Evolutionary conservation across 805 yeast species (phyloP).

Genomic region (Citeromyces nyonsensis): DNA sequence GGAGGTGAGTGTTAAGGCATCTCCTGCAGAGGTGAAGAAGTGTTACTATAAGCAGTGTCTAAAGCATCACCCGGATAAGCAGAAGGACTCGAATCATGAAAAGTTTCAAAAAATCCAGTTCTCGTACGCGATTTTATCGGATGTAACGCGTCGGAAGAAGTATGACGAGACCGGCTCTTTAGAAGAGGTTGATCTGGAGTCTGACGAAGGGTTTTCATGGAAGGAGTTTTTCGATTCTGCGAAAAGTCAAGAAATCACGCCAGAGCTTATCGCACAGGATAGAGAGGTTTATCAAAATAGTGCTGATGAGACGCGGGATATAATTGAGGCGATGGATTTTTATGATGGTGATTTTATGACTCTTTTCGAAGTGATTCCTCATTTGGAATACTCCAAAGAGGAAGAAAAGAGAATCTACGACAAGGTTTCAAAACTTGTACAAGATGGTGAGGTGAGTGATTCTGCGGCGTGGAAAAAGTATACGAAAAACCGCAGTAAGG

Average conservation of each 20-base stretch:
- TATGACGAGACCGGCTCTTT: conserved; percentile 64
- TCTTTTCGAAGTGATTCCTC: conserved; percentile 66
- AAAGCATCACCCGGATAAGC: conserved; percentile 60
- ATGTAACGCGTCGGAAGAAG: conserved; percentile 31
- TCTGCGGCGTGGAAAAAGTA: conserved; percentile 31
- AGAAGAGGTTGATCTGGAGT: conserved; percentile 17
- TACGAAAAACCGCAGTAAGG: conserved; percentile 27
- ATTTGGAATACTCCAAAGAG: conserved; percentile 40
- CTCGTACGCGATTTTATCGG: conserved; percentile 56
- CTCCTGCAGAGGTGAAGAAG: conserved; percentile 44
- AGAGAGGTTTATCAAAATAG: conserved; percentile 44
- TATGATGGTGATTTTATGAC: conserved; percentile 54
- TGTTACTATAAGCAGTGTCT: conserved; percentile 53
- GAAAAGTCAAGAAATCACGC: conserved; percentile 32
- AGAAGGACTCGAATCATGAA: conserved; percentile 4
- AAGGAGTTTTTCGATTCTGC: conserved; percentile 32
- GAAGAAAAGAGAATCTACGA: conserved; percentile 49
- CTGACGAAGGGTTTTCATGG: conserved; percentile 34
- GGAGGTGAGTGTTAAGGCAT: conserved; percentile 20
- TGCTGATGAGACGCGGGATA: conserved; percentile 44
- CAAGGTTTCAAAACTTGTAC: conserved; percentile 30
- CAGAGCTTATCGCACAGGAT: conserved; percentile 61
- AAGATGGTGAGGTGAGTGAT: conserved; percentile 17
- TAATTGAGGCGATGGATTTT: conserved; percentile 39
- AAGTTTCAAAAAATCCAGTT: conserved; percentile 59